phyloP scores from a whole-genome alignment of 1,284 basidiomycete genomes.

The Polyporus tsugae region DNA sequence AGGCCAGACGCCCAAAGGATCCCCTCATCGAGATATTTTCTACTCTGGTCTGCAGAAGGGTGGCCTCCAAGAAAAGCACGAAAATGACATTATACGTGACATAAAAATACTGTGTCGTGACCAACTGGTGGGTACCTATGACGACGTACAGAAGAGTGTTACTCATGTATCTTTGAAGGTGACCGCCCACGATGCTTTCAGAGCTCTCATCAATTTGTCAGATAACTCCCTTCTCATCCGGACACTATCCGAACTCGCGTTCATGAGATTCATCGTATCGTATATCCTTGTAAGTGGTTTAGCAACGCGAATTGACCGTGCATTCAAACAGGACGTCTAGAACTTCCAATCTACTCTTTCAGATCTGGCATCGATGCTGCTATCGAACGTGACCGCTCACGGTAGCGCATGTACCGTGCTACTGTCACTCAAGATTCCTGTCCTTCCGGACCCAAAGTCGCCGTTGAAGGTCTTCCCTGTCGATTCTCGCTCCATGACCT shows the following conservation, averaged over 20 bases:
- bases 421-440: conserved; percentile 71
- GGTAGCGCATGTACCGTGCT: conserved; percentile 74
- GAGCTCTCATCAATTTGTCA: conserved; percentile 93
- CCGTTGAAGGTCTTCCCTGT: conserved; percentile 68
- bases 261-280: conserved; percentile 86
- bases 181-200: conserved; percentile 95
- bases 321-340: conserved; percentile 50
- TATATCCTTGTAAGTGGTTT: conserved; percentile 84
- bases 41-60: conserved; percentile 63
- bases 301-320: neutral
- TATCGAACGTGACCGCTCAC: conserved; percentile 93
- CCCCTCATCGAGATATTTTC: conserved; percentile 80
- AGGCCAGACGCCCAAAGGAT: conserved; percentile 78
- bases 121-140: conserved; percentile 63
- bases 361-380: conserved; percentile 95
- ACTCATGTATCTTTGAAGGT: conserved; percentile 55
- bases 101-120: conserved; percentile 88
- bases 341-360: conserved; percentile 90
- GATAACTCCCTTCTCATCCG: conserved; percentile 81
- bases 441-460: conserved; percentile 60
- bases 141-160: neutral
- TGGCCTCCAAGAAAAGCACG: conserved; percentile 67
- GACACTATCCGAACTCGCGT: conserved; percentile 78
- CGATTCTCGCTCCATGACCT: conserved; percentile 78
- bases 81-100: conserved; percentile 76